phyloP scores from a whole-genome alignment of 2,329 filamentous ascomycete species.

The Fusarium concolor region DNA sequence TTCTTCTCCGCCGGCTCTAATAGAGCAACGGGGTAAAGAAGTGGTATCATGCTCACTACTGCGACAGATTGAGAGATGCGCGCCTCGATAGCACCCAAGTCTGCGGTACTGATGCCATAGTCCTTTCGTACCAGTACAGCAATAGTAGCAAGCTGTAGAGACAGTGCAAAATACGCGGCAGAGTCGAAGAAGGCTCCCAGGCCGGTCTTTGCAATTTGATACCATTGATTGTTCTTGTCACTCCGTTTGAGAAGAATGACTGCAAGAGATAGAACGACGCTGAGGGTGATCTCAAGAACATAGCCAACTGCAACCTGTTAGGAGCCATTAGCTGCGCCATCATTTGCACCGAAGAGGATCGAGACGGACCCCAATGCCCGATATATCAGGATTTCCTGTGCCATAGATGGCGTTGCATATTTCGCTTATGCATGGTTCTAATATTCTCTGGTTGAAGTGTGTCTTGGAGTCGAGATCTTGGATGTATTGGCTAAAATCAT shows the following conservation, averaged over 20 bases:
- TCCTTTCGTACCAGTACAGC: constrained; percentile 40
- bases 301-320: constrained; percentile 27
- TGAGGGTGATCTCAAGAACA: constrained; percentile 16
- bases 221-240: background rate
- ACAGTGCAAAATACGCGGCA: constrained; percentile 39
- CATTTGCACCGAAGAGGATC: background rate
- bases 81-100: constrained; percentile 42
- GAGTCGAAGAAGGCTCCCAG: constrained; percentile 34
- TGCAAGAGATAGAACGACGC: constrained; percentile 2
- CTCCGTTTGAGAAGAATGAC: constrained; percentile 6
- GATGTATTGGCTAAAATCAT: constrained; percentile 25
- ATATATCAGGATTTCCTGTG: constrained; percentile 39
- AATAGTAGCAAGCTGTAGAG: constrained; percentile 39
- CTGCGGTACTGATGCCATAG: constrained; percentile 36
- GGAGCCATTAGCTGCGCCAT: background rate
- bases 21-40: constrained; percentile 38
- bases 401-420: constrained; percentile 38
- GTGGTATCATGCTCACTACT: constrained; percentile 40
- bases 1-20: constrained; percentile 7
- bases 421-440: constrained; percentile 17
- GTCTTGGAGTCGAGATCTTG: constrained; percentile 6
- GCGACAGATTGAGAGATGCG: constrained; percentile 36
- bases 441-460: background rate
- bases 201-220: constrained; percentile 2
- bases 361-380: constrained; percentile 38